A percentile compares a stretch with the other conserved stretches of the same genome.
These are phyloP conservation scores for Ophiosphaerella korrae DNA, from an alignment of 2,329 filamentous ascomycete species.

Conservation along the genomic window DNA sequence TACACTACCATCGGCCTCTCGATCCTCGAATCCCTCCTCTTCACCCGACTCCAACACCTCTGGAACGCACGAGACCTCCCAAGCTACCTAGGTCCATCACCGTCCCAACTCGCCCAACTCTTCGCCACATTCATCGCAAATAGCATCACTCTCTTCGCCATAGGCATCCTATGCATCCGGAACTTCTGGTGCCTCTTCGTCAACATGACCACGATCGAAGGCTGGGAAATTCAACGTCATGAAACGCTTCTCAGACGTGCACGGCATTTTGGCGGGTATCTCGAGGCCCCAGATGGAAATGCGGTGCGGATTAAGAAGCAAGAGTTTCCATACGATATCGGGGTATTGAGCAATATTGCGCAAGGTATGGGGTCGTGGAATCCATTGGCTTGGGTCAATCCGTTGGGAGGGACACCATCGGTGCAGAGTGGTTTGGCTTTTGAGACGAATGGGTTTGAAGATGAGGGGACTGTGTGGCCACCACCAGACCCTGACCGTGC, in stretches of 20 bases:
- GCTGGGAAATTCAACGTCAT: slow-evolving; percentile 66
- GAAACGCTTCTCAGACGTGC: slow-evolving; percentile 53
- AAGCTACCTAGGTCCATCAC: slow-evolving; percentile 70
- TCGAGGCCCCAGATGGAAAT: slow-evolving; percentile 61
- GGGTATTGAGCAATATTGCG: slow-evolving; percentile 73
- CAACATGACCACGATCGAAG: slow-evolving; percentile 82
- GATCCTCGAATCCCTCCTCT: slow-evolving; percentile 67
- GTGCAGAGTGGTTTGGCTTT: slow-evolving; percentile 62
- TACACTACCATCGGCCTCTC: slow-evolving; percentile 68
- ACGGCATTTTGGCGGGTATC: slow-evolving; percentile 59
- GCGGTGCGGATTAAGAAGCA: slow-evolving; percentile 64
- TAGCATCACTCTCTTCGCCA: slow-evolving; percentile 63
- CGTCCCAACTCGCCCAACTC: slow-evolving; percentile 64
- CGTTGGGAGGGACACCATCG: slow-evolving; percentile 62
- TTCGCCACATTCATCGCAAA: slow-evolving; percentile 65
- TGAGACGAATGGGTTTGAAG: slow-evolving; percentile 78
- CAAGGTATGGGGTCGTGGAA: slow-evolving; percentile 75
- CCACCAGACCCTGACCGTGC: slow-evolving; percentile 57
- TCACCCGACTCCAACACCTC: slow-evolving; percentile 61
- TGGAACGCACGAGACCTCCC: slow-evolving; percentile 72
- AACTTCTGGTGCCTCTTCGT: slow-evolving; percentile 63
- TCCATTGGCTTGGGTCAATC: slow-evolving; percentile 70
- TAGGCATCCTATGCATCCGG: slow-evolving; percentile 69
- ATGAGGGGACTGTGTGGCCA: slow-evolving; percentile 49
- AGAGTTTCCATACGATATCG: slow-evolving; percentile 83